Base-by-base conservation (phyloP, 805 yeast genomes). In the Cyberlindnera mycetangii region DNA sequence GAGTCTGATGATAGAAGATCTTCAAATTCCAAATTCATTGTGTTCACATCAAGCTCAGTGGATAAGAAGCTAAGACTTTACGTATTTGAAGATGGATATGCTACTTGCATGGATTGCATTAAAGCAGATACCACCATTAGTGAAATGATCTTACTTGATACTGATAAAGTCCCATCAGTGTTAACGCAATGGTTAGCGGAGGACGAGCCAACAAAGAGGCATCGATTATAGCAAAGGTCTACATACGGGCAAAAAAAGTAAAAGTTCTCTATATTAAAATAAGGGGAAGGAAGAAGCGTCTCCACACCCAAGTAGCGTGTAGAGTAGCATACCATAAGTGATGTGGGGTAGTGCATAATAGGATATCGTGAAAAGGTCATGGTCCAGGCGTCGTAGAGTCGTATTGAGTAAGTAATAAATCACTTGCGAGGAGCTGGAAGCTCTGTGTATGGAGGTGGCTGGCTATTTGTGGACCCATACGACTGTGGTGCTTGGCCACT, bases 401-500 rank as follows among this genome's bases (percentile, higher is more conserved):
- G n/a, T n/a, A 17, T 32, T 16, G 44, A 42, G 22, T n/a, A n/a
- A n/a, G n/a, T n/a, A n/a, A n/a, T n/a, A 22, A 10, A 25, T 37
- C 22, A 37, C 32, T 37, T 24, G n/a, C 16, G 19, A 10, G 32
- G 28, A 17, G 28, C 12, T 25, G 28, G 28, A n/a, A 47, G 14
- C 44, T 48, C 54, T 3, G 50, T 33, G 46, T 51, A 47, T 36
- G 53, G 53, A 16, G 57, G 57, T n/a, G 53, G 54, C 18, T 49
- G 50, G 37, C 34, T 45, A 25, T 41, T 45, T 2, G 50, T 47
- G 2, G 53, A 36, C 1, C 52, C 55, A n/a, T 50, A 52, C 11
- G 48, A 32, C 19, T 20, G 32, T 15, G 44, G 41, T 12, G 14
- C 8, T 12, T 25, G 37, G 12, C 38, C 34, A 37, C 36, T 28